Percentiles rank a stretch among this genome's conserved stretches.
phyloP scores from a whole-genome alignment of 192 early-diverging fungal genomes.

The Funneliformis geosporum region DNA sequence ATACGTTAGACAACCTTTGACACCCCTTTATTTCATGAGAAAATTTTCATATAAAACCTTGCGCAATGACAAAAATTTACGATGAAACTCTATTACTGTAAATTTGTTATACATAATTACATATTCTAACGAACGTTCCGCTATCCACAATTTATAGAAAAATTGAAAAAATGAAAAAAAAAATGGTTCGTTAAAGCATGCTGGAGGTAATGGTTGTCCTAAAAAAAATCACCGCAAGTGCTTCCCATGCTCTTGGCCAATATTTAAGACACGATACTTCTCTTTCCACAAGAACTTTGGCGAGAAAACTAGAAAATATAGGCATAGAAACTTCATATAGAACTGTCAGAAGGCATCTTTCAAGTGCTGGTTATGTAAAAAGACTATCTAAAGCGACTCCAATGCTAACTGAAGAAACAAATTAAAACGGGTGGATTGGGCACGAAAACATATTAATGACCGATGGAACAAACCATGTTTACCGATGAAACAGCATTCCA shows the following conservation, averaged over 20 bases:
- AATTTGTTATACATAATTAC: neutral
- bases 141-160: neutral
- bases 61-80: no score
- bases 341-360: constrained; percentile 2
- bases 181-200: neutral
- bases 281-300: neutral
- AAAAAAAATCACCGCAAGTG: neutral
- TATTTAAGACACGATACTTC: neutral
- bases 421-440: no score
- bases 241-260: no score
- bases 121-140: neutral
- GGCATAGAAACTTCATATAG: neutral
- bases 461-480: no score
- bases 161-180: constrained; percentile 11
- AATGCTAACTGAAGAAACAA: no score
- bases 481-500: no score
- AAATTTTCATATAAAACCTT: no score
- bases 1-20: no score
- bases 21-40: no score
- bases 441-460: no score
- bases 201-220: neutral
- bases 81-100: no score
- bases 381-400: no score
- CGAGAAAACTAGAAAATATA: neutral
- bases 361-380: constrained; percentile 5